phyloP scores from a whole-genome alignment of 2,329 filamentous ascomycete species.

The Monosporascus ibericus region DNA sequence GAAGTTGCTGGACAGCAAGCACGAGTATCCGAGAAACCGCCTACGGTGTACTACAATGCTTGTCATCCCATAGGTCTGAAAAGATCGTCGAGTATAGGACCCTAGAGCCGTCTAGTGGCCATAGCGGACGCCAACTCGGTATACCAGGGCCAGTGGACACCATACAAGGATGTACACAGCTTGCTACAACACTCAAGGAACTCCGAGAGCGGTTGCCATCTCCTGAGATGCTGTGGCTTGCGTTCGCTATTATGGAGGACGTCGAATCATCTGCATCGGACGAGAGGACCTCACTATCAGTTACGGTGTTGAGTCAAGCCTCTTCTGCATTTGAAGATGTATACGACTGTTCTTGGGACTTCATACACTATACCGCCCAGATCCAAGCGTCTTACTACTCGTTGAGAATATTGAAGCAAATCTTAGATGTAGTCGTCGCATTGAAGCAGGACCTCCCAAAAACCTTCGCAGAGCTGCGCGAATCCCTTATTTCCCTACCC shows the following conservation, averaged over 20 bases:
- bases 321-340: conserved; percentile 21
- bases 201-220: conserved; percentile 11
- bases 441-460: conserved; percentile 8
- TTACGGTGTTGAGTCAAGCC: conserved; percentile 23
- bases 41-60: conserved; percentile 27
- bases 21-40: conserved; percentile 28
- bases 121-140: conserved; percentile 25
- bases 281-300: conserved; percentile 24
- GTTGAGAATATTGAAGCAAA: conserved; percentile 48
- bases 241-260: conserved; percentile 32
- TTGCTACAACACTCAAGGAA: conserved; percentile 19
- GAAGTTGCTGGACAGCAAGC: conserved; percentile 34
- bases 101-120: conserved; percentile 21
- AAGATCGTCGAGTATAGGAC: conserved; percentile 33
- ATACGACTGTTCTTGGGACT: conserved; percentile 43
- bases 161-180: conserved; percentile 12
- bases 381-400: conserved; percentile 57
- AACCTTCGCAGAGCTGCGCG: conserved; percentile 10
- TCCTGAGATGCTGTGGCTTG: conserved; percentile 24
- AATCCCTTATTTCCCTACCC: conserved; percentile 14
- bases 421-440: conserved; percentile 28
- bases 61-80: conserved; percentile 3
- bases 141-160: conserved; percentile 17
- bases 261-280: conserved; percentile 25
- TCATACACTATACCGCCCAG: conserved; percentile 56